These are phyloP conservation scores for Avena sativa DNA, from an alignment of 176 grass and related monocot genomes.

Conservation along the genomic window DNA sequence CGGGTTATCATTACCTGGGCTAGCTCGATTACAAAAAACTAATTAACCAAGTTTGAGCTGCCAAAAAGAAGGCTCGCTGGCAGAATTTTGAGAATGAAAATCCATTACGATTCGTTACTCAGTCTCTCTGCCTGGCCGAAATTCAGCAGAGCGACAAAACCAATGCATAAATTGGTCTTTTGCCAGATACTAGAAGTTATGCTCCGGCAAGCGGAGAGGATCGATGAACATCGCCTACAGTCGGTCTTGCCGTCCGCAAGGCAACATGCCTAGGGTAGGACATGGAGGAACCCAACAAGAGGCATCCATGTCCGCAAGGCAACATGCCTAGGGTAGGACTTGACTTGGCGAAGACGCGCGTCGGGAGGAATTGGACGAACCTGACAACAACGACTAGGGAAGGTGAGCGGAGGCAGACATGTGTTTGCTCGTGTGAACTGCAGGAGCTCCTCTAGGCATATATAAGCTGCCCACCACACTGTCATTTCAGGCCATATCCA, in stretches of 20 bases:
- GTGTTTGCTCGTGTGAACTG: not conserved
- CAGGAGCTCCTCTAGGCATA: not conserved
- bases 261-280: not conserved
- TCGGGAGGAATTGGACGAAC: not conserved
- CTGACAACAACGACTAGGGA: not conserved
- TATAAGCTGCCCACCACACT: not conserved
- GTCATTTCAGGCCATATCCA: not conserved
- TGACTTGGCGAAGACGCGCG: not conserved
- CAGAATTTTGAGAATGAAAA: too few relatives aligned
- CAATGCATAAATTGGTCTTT: too few relatives aligned
- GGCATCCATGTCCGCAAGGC: not conserved
- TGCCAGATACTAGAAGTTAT: too few relatives aligned
- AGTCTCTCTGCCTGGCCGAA: too few relatives aligned
- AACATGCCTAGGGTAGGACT: not conserved
- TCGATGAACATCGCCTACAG: not conserved
- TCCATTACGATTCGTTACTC: too few relatives aligned
- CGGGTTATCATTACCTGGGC: too few relatives aligned
- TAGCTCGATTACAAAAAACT: too few relatives aligned
- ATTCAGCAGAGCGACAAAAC: too few relatives aligned
- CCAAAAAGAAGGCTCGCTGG: too few relatives aligned
- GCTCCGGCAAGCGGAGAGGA: too few relatives aligned
- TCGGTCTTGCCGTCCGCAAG: not conserved
- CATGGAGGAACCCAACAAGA: not conserved
- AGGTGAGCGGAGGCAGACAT: too few relatives aligned
- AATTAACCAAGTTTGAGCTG: too few relatives aligned